Evolutionary conservation across 2,329 filamentous ascomycete genomes (phyloP), one percentile per base, ranked within the genome.

Genomic region (Colletotrichum sidae): DNA sequence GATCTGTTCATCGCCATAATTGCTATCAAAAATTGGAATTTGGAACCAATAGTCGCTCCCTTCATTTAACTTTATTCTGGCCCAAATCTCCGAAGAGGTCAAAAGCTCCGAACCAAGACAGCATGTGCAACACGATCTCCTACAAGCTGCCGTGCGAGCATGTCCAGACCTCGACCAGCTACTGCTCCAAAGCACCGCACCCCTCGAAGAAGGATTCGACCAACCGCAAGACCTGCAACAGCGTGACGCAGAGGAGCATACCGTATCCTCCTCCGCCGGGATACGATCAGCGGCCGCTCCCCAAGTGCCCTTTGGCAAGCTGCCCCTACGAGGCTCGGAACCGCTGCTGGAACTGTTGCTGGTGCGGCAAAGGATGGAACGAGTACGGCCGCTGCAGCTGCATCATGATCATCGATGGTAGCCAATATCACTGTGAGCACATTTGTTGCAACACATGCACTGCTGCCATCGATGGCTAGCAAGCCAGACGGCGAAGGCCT

Each of bases 361-460:
- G 83, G 83, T 86, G 84, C 63, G 84, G 84, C 35, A 85, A 85
- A 70, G 76, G 77, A n/a, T 81, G 81, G 77, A 86, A 86, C 69
- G 77, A 78, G 49, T 74, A 75, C 34, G 84, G 83, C 5, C 79
- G 83, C 34, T 86, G 84, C 73, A 79, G 79, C 68, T 84, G 82
- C 71, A 75, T 84, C 72, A 85, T 86, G 84, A 80, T 85, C 59
- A 78, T 82, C 52, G 81, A 84, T 46, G 81, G 83, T 15, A 80
- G 78, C 60, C 73, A 79, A 68, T 82, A 83, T 62, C 79, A 78
- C 59, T 86, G 84, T 70, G 83, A 84, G 72, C 84, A 86, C 68
- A 83, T 86, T 44, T 86, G 84, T 74, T 86, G 84, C 75, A 73
- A 78, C 60, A 80, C 77, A 46, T 86, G 84, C 72, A 78, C 82